Base-by-base conservation (phyloP, 768 basidiomycete species). In the Gelatoporia subvermispora region DNA sequence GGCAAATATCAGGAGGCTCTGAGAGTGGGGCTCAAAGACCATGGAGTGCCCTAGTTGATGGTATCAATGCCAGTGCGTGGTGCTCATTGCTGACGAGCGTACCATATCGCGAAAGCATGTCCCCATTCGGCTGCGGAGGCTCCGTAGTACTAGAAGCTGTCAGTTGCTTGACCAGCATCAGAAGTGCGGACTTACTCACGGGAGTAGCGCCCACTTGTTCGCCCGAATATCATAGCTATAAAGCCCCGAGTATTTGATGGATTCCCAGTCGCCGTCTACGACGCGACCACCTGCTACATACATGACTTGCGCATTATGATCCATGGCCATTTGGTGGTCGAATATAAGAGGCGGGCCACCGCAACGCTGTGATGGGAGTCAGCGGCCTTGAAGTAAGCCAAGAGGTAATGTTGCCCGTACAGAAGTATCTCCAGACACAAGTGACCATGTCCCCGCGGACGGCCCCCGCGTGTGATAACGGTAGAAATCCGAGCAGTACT, bases 271-370 rank as follows among this genome's bases (percentile, higher is more conserved):
- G 10, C 77, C 79, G 52, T 86, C 84, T 15, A 84, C 77, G 3
- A 88, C 71, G 15, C 84, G 77, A 1, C 89, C 89, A 8, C 89
- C 88, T 52, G 80, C 86, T 7, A 88, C 77, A 50, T 89, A 91
- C 7, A 92, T 59, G 3, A 82, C 77, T 60, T 88, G 87, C 0
- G 76, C 66, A 3, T 84, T 82, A 35, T 74, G 74, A 56, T 91
- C 88, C 58, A 90, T 78, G 25, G 71, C 82, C 81, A 91, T 85
- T 65, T 88, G 86, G 56, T 90, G 88, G 60, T 91, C 89, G 54
- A 82, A 86, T 35, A 90, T 69, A 28, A 88, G 67, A 1, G 83
- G 81, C 1, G 88, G 88, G 1, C 87, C 88, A 2, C 81, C 83
- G 3, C 75, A 73, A 0, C 71, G 62, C 88, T 88, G 52, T 13